Evolutionary conservation across 2,329 filamentous ascomycete species (phyloP), one percentile per base, ranked within the genome.

Genomic region (Ascochyta koolunga): DNA sequence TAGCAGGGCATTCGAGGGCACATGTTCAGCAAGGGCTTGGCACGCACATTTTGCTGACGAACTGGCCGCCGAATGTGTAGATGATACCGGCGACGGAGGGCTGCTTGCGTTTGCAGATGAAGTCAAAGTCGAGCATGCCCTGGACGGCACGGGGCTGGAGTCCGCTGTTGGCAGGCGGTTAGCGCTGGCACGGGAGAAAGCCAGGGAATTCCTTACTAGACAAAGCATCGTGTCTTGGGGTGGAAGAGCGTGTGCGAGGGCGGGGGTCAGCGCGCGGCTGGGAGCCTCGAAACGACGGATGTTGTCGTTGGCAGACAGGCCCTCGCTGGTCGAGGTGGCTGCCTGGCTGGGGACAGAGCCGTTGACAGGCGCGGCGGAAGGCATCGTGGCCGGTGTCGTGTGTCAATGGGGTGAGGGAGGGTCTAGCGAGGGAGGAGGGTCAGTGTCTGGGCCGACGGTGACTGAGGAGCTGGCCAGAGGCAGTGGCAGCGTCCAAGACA

Each of bases 181-280:
- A 11, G 10, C 11, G 11, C 11, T 13, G 27, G n/a, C 38, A 18
- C 10, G 18, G 36, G 13, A 24, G 52, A 8, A 24, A 48, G 61
- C 40, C 45, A 44, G 38, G 37, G 1, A 9, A 3, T 9, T 19
- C 79, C 85, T 82, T 79, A 87, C 85, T 99, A 99, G 80, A 99
- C 95, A 78, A 99, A 96, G 85, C 95, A 98, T 93, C 95, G 86
- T 77, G 95, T 98, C 90, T 98, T 99, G 81, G 93, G 88, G 85
- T 95, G 95, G 88, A 98, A 99, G 75, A 99, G 91, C 60, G 90
- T 89, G 80, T 97, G 91, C 73, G 87, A 84, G 66, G 91, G 88
- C 61, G 89, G 87, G 95, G 84, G 90, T 96, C 81, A 96, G 79
- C 62, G 92, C 91, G 74, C 95, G 87, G 82, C 91, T 96, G 68